Conservation (phyloP, 2,329 filamentous ascomycete species). For the Aureobasidium mangrovei region DNA sequence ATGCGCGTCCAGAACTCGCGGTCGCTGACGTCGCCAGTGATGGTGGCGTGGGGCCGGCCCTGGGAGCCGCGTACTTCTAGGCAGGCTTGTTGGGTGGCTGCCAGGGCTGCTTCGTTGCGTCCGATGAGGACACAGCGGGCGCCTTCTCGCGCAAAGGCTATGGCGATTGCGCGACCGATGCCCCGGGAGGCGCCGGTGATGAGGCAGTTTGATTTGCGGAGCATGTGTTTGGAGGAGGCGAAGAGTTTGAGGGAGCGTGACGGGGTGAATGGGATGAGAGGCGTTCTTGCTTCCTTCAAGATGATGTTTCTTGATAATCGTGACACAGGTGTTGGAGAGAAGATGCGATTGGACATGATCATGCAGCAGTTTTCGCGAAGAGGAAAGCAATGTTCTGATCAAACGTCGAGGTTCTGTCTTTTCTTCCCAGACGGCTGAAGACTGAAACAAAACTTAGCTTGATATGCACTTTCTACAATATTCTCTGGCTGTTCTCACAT, state of each 20-base stretch:
- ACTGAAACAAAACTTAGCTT: slow-evolving; percentile 2
- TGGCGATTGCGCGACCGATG: slow-evolving; percentile 41
- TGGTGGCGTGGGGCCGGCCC: slow-evolving; percentile 1
- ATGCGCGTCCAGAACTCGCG: slow-evolving; percentile 13
- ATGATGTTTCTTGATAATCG: background rate
- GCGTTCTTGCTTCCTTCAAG: slow-evolving; percentile 15
- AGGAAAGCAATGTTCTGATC: background rate
- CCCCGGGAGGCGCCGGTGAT: slow-evolving; percentile 44
- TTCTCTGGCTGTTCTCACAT: background rate
- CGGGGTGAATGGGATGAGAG: slow-evolving; percentile 15
- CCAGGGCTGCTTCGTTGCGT: slow-evolving; percentile 11
- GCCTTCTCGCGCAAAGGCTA: slow-evolving; percentile 40
- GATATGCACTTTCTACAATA: background rate
- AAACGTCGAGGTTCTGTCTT: background rate
- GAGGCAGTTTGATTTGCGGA: slow-evolving; percentile 24
- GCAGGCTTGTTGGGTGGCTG: background rate
- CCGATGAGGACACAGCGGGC: slow-evolving; percentile 23
- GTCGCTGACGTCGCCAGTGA: slow-evolving; percentile 13
- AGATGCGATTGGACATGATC: background rate
- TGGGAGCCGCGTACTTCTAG: background rate
- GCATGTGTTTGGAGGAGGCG: slow-evolving; percentile 10
- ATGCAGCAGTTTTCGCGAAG: background rate
- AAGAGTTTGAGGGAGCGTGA: background rate
- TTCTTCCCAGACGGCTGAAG: background rate
- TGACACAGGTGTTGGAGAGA: background rate